A percentile compares a stretch with the other conserved stretches of the same genome.
Evolutionary conservation across 2,329 filamentous ascomycete species (phyloP).

Genomic region (Penicillium glabrum): DNA sequence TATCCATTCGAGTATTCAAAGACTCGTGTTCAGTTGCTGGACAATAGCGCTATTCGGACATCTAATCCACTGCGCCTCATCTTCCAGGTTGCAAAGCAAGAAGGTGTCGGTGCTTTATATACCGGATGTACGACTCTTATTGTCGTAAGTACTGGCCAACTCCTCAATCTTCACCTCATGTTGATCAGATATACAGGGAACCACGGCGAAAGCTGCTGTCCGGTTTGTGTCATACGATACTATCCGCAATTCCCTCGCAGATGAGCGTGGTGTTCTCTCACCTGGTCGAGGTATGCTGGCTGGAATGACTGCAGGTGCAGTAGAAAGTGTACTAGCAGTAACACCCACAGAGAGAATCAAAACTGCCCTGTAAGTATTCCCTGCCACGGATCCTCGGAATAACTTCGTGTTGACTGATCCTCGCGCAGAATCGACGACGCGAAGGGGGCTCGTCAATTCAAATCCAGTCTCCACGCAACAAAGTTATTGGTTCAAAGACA

Average conservation of each 20-base stretch:
- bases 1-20: conserved; percentile 70
- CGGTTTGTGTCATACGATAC: conserved; percentile 67
- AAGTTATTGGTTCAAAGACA: conserved; percentile 51
- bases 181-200: conserved; percentile 40
- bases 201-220: conserved; percentile 64
- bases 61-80: conserved; percentile 45
- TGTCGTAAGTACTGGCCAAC: conserved; percentile 27
- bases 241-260: conserved; percentile 57
- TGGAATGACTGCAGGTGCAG: conserved; percentile 63
- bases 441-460: conserved; percentile 50
- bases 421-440: conserved; percentile 57
- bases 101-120: conserved; percentile 61
- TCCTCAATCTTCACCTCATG: background rate
- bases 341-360: conserved; percentile 69
- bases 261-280: conserved; percentile 57
- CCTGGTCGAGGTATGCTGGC: conserved; percentile 59
- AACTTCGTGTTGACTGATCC: background rate
- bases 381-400: background rate
- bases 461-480: conserved; percentile 53
- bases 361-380: conserved; percentile 52
- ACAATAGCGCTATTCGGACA: background rate
- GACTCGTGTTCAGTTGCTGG: conserved; percentile 21
- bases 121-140: conserved; percentile 63
- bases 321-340: conserved; percentile 64
- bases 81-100: conserved; percentile 52